phyloP scores from a whole-genome alignment of 2,329 filamentous ascomycete species.

The Cyphellophora attinorum region DNA sequence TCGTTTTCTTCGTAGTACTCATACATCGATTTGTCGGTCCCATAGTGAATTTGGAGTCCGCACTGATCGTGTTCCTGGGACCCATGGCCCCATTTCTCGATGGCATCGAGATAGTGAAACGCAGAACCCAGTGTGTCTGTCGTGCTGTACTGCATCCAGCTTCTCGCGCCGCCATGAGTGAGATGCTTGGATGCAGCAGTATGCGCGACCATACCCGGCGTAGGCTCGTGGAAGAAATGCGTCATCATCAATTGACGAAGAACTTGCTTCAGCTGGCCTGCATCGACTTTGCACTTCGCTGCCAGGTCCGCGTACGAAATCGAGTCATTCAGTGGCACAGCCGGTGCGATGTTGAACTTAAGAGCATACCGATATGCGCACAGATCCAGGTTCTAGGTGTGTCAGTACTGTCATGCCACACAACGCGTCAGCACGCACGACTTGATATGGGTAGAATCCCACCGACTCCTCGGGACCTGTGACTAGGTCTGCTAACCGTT shows the following conservation, averaged over 20 bases:
- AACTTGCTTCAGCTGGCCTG: conserved; percentile 11
- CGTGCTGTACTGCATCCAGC: conserved; percentile 8
- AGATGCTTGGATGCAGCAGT: conserved; percentile 12
- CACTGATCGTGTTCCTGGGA: conserved; percentile 17
- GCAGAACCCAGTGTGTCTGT: conserved; percentile 7
- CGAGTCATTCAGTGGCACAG: conserved; percentile 8
- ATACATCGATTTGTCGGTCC: conserved; percentile 24
- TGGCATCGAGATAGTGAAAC: conserved; percentile 16
- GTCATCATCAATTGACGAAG: conserved; percentile 12
- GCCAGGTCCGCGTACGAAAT: conserved; percentile 13
- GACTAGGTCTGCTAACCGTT: conserved; percentile 18
- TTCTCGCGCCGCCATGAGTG: conserved; percentile 7
- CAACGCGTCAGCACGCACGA: too few species aligned
- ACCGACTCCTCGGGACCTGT: conserved; percentile 15
- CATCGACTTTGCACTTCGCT: conserved; percentile 5
- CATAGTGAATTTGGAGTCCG: conserved; percentile 22
- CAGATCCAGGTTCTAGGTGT: conserved; percentile 11
- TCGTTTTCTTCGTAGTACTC: conserved; percentile 12
- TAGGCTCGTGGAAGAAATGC: conserved; percentile 12
- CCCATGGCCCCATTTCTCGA: conserved; percentile 16
- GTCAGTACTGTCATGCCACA: too few species aligned
- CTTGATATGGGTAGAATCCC: conserved; percentile 11
- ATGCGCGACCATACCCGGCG: conserved; percentile 10
- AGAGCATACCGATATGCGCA: conserved; percentile 14
- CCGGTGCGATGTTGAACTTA: conserved; percentile 8